Base-by-base conservation (phyloP, 177 flowering plant species). In the Vitis hybrid region DNA sequence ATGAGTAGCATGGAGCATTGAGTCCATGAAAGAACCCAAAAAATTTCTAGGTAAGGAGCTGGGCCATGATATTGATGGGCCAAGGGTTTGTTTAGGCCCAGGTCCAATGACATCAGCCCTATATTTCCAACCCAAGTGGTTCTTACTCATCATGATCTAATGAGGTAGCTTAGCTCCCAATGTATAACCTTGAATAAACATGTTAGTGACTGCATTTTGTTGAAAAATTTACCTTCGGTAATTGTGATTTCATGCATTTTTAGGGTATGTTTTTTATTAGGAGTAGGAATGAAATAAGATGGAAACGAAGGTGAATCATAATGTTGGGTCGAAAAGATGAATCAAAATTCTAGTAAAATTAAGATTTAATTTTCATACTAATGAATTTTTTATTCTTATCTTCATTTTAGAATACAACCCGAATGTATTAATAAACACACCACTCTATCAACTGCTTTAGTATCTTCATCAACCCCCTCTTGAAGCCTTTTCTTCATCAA, bases 1-100 rank as follows among this genome's bases (percentile, higher is more conserved):
- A 68, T 81, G 77, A 72, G 49, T 67, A 76, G 56, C 74, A 51
- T 51, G 14, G 48, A 65, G 56, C 50, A 33, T 39, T 39, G 57
- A 64, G 52, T 4, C 53, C 29, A 19, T 51, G 67, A 48, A 64
- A 51, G 65, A 62, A 60, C n/a, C 45, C 7, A 16, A 55, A 6
- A 60, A 4, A 5, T 11, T 29, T 29, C 31, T 29, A 3, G 31
- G 31, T 29, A 29, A 26, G 31, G 50, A 62, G 18, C 5, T 64
- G 56, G 67, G 60, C 74, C 69, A 68, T 65, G 61, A 50, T 19
- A 33, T 62, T 62, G 48, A 50, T 29, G 48, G 15, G 51, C 48
- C 48, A 39, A 39, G 64, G 31, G 18, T 16, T n/a, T 29, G 49
- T 15, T 11, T 0, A 39, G 64, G 51, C 64, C 51, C 50, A 39